A percentile compares a stretch with the other conserved stretches of the same genome.
These are phyloP conservation scores for Corymbia maculata DNA, from an alignment of 345 rosid genomes.

Conservation along the genomic window DNA sequence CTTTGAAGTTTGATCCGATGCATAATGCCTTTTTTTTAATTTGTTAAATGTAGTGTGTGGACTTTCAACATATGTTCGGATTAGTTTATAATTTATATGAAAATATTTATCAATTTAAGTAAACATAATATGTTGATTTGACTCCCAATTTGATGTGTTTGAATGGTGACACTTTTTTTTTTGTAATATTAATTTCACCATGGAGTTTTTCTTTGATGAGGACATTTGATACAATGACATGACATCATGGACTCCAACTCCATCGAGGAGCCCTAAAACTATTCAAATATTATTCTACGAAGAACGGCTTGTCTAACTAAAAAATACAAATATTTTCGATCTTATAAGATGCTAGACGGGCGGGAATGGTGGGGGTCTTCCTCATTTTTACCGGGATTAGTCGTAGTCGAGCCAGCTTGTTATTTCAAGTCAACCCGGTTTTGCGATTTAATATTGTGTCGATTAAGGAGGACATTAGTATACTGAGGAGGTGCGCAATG, in stretches of 20 bases:
- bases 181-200: not conserved
- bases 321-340: not conserved
- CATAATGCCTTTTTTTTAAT: too few relatives aligned
- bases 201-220: not conserved
- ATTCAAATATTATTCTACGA: not conserved
- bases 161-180: not conserved
- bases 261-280: not conserved
- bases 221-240: not conserved
- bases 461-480: not conserved
- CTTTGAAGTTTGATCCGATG: too few relatives aligned
- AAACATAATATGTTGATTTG: too few relatives aligned
- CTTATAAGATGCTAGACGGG: not conserved
- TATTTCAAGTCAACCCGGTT: not conserved
- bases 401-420: not conserved
- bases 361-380: not conserved
- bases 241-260: not conserved
- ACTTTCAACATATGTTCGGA: too few relatives aligned
- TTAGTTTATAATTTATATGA: too few relatives aligned
- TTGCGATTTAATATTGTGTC: not conserved
- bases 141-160: too few relatives aligned
- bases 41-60: too few relatives aligned
- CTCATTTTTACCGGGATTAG: not conserved
- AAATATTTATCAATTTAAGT: too few relatives aligned
- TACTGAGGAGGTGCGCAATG: not conserved
- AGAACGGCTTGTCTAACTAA: not conserved